Percentiles rank a stretch among this genome's conserved stretches.
phyloP scores from a whole-genome alignment of 179 eudicot genomes.

The Pouteria campechiana region DNA sequence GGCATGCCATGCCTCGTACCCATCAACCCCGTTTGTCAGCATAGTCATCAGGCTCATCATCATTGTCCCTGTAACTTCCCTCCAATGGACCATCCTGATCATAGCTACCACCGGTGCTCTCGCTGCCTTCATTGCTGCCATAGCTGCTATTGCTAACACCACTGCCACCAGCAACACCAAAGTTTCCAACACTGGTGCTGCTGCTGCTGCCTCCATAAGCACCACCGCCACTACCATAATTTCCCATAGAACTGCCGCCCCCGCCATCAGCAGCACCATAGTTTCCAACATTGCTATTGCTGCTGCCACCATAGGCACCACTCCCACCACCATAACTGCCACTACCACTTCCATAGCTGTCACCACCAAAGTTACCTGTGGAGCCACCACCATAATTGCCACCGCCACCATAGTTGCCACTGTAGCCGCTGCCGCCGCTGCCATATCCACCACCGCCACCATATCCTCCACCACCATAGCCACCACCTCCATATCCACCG shows the following conservation, averaged over 20 bases:
- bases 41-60: constrained; percentile 26
- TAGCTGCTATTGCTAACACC: constrained; percentile 24
- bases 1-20: too few relatives aligned
- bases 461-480: constrained; percentile 8
- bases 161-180: constrained; percentile 13
- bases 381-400: constrained; percentile 3
- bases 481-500: constrained; percentile 15
- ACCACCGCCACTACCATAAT: not conserved
- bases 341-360: constrained; percentile 2
- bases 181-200: too few relatives aligned
- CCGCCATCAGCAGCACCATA: constrained; percentile 1
- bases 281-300: constrained; percentile 1
- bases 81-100: constrained; percentile 17
- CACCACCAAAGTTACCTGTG: constrained; percentile 1
- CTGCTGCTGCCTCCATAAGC: not conserved
- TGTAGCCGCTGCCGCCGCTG: constrained; percentile 2
- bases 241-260: too few relatives aligned
- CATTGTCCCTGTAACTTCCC: constrained; percentile 22
- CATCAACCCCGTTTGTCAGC: constrained; percentile 19
- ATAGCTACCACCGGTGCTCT: constrained; percentile 10
- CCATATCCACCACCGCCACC: constrained; percentile 2
- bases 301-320: constrained; percentile 10
- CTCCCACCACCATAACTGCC: constrained; percentile 5
- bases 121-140: constrained; percentile 12
- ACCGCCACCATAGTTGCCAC: not conserved